Percentiles rank a stretch among this genome's conserved stretches.
phyloP scores from a whole-genome alignment of 148 eudicot species.

The Amaranthus hypochondriacus region DNA sequence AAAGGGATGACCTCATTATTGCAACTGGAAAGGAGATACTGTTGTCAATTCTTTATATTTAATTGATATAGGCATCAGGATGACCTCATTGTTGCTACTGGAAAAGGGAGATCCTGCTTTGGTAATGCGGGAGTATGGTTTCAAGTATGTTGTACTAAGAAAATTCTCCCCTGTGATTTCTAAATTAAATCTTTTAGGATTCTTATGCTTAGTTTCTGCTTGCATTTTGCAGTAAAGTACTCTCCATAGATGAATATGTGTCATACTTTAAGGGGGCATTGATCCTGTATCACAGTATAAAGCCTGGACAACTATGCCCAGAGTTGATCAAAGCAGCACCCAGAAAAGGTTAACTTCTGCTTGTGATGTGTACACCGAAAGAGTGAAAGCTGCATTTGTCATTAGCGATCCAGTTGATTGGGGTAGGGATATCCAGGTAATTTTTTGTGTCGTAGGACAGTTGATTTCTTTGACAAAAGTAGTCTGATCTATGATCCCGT shows the following conservation, averaged over 20 bases:
- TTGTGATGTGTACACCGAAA: conserved; percentile 26
- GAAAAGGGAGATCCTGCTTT: conserved; percentile 50
- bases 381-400: conserved; percentile 46
- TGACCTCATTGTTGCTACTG: conserved; percentile 47
- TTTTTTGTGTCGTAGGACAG: neutral
- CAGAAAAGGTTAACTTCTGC: conserved; percentile 14
- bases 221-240: conserved; percentile 37
- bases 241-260: conserved; percentile 50
- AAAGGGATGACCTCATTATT: no score
- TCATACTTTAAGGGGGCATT: conserved; percentile 41
- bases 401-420: conserved; percentile 62
- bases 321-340: conserved; percentile 7
- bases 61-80: conserved; percentile 32
- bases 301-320: conserved; percentile 35
- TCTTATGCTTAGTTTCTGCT: neutral
- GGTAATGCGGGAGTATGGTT: conserved; percentile 54
- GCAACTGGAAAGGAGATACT: no score
- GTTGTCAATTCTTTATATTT: neutral
- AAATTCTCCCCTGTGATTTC: neutral
- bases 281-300: conserved; percentile 54
- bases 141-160: conserved; percentile 38
- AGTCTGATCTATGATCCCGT: neutral
- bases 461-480: neutral
- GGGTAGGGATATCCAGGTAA: conserved; percentile 64
- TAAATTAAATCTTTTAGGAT: conserved; percentile 3